Conservation (phyloP, 768 basidiomycete genomes). For the Tricholoma terreum region DNA sequence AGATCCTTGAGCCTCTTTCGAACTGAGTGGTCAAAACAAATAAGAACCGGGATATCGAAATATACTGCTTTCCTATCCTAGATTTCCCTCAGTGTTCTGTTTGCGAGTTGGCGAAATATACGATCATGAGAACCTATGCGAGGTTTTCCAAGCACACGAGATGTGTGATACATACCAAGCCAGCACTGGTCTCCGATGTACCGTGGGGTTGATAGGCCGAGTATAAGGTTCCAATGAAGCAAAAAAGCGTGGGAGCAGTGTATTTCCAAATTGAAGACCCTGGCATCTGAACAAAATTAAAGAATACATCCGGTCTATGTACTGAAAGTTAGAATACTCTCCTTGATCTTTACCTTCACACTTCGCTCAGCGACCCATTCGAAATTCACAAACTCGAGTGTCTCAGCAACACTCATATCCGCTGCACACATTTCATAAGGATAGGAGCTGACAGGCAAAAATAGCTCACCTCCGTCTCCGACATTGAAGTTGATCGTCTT, state of each 20-base stretch:
- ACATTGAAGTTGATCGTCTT: slow-evolving; percentile 86
- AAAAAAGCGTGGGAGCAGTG: not conserved
- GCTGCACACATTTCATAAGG: slow-evolving; percentile 18
- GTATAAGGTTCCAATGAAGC: not conserved
- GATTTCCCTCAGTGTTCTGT: no score
- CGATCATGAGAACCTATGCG: no score
- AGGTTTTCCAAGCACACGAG: no score
- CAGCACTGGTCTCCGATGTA: no score
- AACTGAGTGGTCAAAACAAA: no score
- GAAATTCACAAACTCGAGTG: slow-evolving; percentile 70
- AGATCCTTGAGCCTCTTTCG: no score
- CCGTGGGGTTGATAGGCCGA: no score
- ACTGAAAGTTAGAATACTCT: slow-evolving; percentile 82
- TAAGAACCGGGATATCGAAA: no score
- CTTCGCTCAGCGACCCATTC: slow-evolving; percentile 85
- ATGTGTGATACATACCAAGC: no score
- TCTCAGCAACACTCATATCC: slow-evolving; percentile 49
- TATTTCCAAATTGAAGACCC: slow-evolving; percentile 4
- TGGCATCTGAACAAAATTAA: not conserved
- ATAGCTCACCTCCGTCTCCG: slow-evolving; percentile 69
- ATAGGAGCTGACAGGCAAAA: not conserved
- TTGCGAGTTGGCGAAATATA: no score
- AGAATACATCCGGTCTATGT: slow-evolving; percentile 36
- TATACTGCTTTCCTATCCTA: no score
- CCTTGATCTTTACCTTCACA: slow-evolving; percentile 78